Percentiles rank a stretch among this genome's conserved stretches.
Conservation (phyloP, 495 filamentous ascomycete genomes). For the Aspergillus biplanus region DNA sequence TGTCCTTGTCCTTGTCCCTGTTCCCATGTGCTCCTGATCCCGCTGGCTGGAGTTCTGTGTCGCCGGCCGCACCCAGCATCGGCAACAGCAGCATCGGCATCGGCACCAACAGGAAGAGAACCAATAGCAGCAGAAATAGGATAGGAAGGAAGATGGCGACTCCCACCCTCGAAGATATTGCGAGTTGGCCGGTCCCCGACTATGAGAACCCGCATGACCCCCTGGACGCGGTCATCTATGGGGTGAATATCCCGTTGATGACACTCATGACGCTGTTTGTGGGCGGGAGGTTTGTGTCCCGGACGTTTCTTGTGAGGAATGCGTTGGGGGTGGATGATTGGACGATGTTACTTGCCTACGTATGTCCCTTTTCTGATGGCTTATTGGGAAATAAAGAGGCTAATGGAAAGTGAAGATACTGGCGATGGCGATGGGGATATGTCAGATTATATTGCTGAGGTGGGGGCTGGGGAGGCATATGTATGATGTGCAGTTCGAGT, state of each 20-base stretch:
- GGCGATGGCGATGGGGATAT: conserved; percentile 5
- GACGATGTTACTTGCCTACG: conserved; percentile 13
- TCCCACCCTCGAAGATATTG: neutral
- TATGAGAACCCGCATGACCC: conserved; percentile 13
- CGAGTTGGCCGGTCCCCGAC: conserved; percentile 5
- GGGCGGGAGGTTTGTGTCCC: conserved; percentile 2
- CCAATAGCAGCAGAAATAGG: too few species aligned
- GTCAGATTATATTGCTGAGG: neutral
- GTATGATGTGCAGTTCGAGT: conserved; percentile 5
- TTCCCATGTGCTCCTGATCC: too few species aligned
- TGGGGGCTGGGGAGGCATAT: conserved; percentile 8
- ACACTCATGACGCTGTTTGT: conserved; percentile 8
- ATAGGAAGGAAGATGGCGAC: conserved; percentile 11
- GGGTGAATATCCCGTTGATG: conserved; percentile 10
- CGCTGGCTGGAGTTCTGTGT: too few species aligned
- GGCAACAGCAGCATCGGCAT: neutral
- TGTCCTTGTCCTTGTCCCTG: too few species aligned
- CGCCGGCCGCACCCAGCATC: neutral
- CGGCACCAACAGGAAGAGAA: too few species aligned
- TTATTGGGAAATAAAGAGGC: too few species aligned
- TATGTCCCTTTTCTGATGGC: neutral
- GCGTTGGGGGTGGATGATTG: conserved; percentile 14
- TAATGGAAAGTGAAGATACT: too few species aligned
- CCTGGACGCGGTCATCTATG: conserved; percentile 6
- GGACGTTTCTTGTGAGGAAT: conserved; percentile 9